Evolutionary conservation across 352 stramenopile genomes (phyloP), one percentile per base, ranked within the genome.

Genomic region (Globisporangium cederbergense): DNA sequence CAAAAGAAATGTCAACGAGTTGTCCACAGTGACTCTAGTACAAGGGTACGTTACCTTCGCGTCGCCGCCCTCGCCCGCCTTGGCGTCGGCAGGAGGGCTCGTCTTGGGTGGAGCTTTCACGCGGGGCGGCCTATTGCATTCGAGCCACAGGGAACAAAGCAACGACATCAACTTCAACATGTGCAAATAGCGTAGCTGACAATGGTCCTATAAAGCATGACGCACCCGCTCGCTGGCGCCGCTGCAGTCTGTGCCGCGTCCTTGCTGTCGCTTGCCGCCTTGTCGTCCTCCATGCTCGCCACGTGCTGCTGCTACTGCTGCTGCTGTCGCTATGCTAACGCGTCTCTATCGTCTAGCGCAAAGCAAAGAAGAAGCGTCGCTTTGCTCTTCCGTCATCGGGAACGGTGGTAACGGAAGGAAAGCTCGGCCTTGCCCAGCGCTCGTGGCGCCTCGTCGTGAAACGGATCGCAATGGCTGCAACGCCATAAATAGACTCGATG

Each of bases 81-180:
- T 83, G 11, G 63, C 71, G 20, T 80, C 75, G 11, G 59, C 59
- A 2, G 75, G 73, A 32, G 75, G 73, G 4, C 63, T 71, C 55
- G 74, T 80, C 64, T 83, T 83, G 4, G 71, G 73, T 10, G 75
- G 75, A 0, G 71, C 70, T 64, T 71, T 65, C 57, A 75, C 55
- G 2, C 66, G 60, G 60, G 71, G 63, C 22, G 64, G 71, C 22
- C 62, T 36, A 71, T 3, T n/a, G 32, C 7, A 45, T 16, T n/a
- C 14, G 32, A 42, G 36, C 36, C 3, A 34, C 32, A 57, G 38
- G 40, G 2, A 46, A 42, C 46, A 43, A 49, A 2, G 25, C 36
- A 45, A 61, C 7, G 9, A 32, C 25, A 4, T 18, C 3, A 47
- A 56, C 25, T 32, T 30, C 22, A 32, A 36, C 70, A 14, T 42